A percentile compares a stretch with the other conserved stretches of the same genome.
Conservation (phyloP, 2,329 filamentous ascomycete genomes). For the Trichoderma guizhouense region DNA sequence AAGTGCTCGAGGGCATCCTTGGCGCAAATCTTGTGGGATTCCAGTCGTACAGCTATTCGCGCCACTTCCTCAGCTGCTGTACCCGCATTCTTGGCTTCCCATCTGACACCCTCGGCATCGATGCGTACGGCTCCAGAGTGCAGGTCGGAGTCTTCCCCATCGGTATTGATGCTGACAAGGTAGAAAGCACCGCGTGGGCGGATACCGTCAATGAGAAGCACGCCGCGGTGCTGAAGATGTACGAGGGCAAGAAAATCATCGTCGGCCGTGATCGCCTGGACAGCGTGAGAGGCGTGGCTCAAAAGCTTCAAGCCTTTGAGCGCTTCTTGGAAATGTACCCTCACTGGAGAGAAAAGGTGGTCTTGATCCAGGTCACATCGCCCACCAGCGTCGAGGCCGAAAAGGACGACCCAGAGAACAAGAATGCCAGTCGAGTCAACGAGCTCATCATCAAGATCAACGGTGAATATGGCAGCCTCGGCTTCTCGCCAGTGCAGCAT, state of each 20-base stretch:
- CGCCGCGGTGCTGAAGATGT: constrained; percentile 68
- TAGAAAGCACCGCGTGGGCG: constrained; percentile 71
- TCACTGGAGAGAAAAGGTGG: constrained; percentile 87
- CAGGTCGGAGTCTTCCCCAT: constrained; percentile 93
- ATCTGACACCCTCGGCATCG: constrained; percentile 78
- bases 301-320: constrained; percentile 93
- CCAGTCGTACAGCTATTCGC: constrained; percentile 91
- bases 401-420: constrained; percentile 71
- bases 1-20: constrained; percentile 83
- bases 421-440: constrained; percentile 83
- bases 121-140: constrained; percentile 84
- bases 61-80: constrained; percentile 92
- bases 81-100: constrained; percentile 88
- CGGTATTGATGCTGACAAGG: constrained; percentile 82
- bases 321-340: constrained; percentile 86
- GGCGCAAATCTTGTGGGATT: constrained; percentile 93
- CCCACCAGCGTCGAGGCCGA: constrained; percentile 78
- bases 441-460: constrained; percentile 91
- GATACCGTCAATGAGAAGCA: constrained; percentile 69
- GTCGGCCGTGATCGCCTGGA: constrained; percentile 93
- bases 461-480: constrained; percentile 80
- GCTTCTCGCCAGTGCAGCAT: constrained; percentile 88
- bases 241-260: constrained; percentile 89
- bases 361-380: constrained; percentile 92
- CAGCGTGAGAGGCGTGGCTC: constrained; percentile 87